Conservation (phyloP, 176 grass and related monocot genomes). For the Cenchrus purpureus region DNA sequence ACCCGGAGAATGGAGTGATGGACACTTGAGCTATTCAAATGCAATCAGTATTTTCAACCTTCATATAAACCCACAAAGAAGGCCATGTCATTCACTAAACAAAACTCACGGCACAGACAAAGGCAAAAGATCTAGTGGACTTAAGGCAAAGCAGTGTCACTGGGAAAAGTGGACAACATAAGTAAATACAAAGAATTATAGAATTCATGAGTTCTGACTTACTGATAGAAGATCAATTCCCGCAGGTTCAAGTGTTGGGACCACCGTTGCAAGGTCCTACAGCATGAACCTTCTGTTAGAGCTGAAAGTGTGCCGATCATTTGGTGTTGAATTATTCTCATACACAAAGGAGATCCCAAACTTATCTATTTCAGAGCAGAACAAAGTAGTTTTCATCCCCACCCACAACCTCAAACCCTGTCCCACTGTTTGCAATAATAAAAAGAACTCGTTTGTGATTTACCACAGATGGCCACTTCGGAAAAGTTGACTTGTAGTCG, state of each 20-base stretch:
- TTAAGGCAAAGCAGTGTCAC: neutral
- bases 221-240: conserved; percentile 90
- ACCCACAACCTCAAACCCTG: neutral
- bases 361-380: neutral
- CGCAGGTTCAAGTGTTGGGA: conserved; percentile 64
- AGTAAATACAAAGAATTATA: conserved; percentile 8
- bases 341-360: neutral
- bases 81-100: neutral
- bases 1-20: neutral
- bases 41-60: neutral
- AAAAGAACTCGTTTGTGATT: conserved; percentile 4
- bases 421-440: neutral
- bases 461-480: conserved; percentile 76
- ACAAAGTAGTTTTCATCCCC: neutral
- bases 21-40: neutral
- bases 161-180: conserved; percentile 20
- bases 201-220: conserved; percentile 34
- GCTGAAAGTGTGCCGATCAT: neutral
- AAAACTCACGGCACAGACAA: neutral
- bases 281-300: conserved; percentile 38
- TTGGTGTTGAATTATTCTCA: neutral
- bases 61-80: neutral
- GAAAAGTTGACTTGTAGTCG: conserved; percentile 87
- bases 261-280: conserved; percentile 66
- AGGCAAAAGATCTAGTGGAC: neutral